A percentile compares a stretch with the other conserved stretches of the same genome.
Conservation (phyloP, 2,329 filamentous ascomycete species). For the Penicillium aurantiogriseum region DNA sequence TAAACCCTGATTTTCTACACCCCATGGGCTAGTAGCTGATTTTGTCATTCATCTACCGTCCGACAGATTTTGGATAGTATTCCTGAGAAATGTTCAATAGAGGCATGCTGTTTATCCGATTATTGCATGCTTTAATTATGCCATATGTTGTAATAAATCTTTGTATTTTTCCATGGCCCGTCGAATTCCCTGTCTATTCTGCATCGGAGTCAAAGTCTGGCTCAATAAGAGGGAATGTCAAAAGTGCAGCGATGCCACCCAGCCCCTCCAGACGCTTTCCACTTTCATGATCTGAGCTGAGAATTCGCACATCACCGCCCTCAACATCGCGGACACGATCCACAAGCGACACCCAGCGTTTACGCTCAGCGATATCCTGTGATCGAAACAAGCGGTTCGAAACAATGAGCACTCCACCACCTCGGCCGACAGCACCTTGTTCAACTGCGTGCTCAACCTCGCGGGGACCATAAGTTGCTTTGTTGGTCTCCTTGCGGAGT, state of each 20-base stretch:
- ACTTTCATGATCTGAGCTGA: constrained; percentile 93
- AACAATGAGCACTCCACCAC: constrained; percentile 80
- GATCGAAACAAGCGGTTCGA: constrained; percentile 86
- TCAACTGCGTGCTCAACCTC: constrained; percentile 81
- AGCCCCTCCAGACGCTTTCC: constrained; percentile 79
- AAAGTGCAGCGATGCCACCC: constrained; percentile 82
- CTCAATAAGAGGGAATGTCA: constrained; percentile 84
- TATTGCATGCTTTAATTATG: not conserved
- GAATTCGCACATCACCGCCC: constrained; percentile 82
- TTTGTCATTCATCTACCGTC: not conserved
- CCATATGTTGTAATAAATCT: not conserved
- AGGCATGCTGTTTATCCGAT: not conserved
- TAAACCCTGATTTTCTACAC: no score
- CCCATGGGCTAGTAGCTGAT: no score
- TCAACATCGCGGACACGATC: constrained; percentile 78
- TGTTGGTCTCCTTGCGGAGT: constrained; percentile 78
- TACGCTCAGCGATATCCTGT: constrained; percentile 71
- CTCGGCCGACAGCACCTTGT: constrained; percentile 82
- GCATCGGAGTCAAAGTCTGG: constrained; percentile 68
- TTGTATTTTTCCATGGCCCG: not conserved
- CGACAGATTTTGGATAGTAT: not conserved
- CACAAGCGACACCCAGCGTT: constrained; percentile 79
- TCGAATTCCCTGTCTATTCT: constrained; percentile 26
- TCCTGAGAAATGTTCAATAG: not conserved
- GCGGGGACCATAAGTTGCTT: constrained; percentile 83